A percentile compares a stretch with the other conserved stretches of the same genome.
Evolutionary conservation across 257 asterid species (phyloP).

Genomic region (Striga asiatica): DNA sequence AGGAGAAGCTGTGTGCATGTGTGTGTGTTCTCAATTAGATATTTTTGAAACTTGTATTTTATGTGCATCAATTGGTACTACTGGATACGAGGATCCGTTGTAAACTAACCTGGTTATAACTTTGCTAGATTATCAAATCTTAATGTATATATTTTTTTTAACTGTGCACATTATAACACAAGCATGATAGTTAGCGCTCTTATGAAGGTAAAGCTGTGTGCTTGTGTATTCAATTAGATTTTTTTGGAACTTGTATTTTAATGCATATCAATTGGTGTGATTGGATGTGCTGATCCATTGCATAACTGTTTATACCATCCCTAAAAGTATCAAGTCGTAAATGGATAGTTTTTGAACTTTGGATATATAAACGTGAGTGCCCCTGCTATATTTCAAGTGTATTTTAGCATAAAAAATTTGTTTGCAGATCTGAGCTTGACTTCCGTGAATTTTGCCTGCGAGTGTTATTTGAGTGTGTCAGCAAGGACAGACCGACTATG

Average conservation of each 20-base stretch:
- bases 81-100: too few species aligned
- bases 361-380: background rate
- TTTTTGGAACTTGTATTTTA: background rate
- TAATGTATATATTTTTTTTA: too few species aligned
- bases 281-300: background rate
- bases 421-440: constrained; percentile 67
- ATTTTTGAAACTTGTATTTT: too few species aligned
- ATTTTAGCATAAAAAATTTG: constrained; percentile 5
- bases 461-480: constrained; percentile 90
- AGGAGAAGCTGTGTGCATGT: too few species aligned
- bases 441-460: constrained; percentile 87
- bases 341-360: background rate
- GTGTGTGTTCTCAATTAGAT: too few species aligned
- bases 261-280: background rate
- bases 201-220: background rate
- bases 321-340: background rate
- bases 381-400: background rate
- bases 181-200: background rate
- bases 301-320: background rate
- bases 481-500: constrained; percentile 94
- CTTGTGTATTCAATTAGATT: background rate
- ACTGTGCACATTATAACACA: too few species aligned
- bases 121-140: too few species aligned
- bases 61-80: too few species aligned
- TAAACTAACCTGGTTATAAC: too few species aligned